Evolutionary conservation across 2,329 filamentous ascomycete genomes (phyloP), one percentile per base, ranked within the genome.

Genomic region (Botrytis byssoidea): DNA sequence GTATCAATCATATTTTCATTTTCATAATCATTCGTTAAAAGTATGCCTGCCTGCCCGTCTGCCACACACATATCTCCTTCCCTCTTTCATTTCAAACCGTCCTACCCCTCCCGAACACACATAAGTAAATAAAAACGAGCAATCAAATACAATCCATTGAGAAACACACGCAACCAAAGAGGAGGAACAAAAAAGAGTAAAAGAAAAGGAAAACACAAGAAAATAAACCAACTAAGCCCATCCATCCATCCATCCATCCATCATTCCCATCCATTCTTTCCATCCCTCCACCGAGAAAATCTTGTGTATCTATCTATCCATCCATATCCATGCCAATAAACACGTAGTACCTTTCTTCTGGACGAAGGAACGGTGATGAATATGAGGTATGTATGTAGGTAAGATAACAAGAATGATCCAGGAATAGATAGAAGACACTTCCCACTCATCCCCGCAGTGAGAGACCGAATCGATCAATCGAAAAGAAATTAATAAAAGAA

Each of bases 1-100:
- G 22, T 37, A 66, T 51, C 64, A 66, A 35, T 66, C 44, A 48
- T 66, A 51, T 66, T 48, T 48, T 37, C 16, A 66, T 48, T 48
- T 66, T 51, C 44, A 37, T 51, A 37, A 37, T 66, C 44, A 66
- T 66, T 66, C 44, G 64, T 66, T 66, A 51, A 51, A 66, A 40
- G 7, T 51, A 40, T 55, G 32, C 46, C 32, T 37, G 22, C 14
- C 20, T 46, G 44, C 46, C 32, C n/a, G 22, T 8, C 20, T 46
- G 18, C 60, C 61, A 20, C n/a, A 25, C 9, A 20, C 14, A 12
- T 37, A 20, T 42, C 60, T 5, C 25, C 25, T n/a, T 20, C 37
- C n/a, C 29, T 37, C 35, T 29, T 14, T 29, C 46, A 67, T 20
- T 51, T 48, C 64, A 48, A 37, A 51, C 25, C 46, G n/a, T 40